Evolutionary conservation across 2,329 filamentous ascomycete species (phyloP).

Genomic region (Bipolaris victoriae): DNA sequence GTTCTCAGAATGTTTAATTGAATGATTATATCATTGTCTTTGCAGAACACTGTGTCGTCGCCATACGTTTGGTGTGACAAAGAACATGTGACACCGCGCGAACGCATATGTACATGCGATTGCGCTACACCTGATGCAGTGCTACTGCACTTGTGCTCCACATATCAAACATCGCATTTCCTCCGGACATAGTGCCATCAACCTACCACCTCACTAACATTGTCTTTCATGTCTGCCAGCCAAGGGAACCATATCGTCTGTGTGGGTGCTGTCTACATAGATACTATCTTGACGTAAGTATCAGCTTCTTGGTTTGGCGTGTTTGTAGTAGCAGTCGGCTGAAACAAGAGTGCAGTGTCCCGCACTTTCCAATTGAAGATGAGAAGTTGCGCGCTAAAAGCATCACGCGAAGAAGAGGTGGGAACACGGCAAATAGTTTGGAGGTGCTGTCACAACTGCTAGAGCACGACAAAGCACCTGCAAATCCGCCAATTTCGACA

Average conservation of each 20-base stretch:
- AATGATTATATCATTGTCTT: neutral
- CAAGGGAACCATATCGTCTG: constrained; percentile 61
- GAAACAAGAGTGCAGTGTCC: constrained; percentile 57
- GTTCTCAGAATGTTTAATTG: neutral
- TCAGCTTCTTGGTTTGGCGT: neutral
- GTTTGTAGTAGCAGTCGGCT: neutral
- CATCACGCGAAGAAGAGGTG: constrained; percentile 67
- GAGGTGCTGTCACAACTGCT: constrained; percentile 69
- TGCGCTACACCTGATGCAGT: constrained; percentile 11
- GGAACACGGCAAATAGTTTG: constrained; percentile 74
- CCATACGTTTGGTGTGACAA: neutral
- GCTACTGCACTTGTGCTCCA: constrained; percentile 8
- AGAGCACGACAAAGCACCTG: neutral
- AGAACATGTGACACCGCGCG: constrained; percentile 6
- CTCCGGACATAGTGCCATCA: neutral
- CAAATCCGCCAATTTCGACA: neutral
- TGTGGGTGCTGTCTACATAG: constrained; percentile 72
- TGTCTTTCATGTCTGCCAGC: neutral
- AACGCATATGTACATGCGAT: neutral
- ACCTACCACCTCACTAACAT: neutral
- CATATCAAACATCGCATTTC: constrained; percentile 4
- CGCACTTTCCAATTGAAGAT: constrained; percentile 72
- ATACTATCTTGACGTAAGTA: constrained; percentile 60
- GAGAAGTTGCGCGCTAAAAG: constrained; percentile 71
- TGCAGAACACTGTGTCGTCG: neutral